phyloP scores from a whole-genome alignment of 1,284 basidiomycete genomes.

The Porogramme epimiltina region DNA sequence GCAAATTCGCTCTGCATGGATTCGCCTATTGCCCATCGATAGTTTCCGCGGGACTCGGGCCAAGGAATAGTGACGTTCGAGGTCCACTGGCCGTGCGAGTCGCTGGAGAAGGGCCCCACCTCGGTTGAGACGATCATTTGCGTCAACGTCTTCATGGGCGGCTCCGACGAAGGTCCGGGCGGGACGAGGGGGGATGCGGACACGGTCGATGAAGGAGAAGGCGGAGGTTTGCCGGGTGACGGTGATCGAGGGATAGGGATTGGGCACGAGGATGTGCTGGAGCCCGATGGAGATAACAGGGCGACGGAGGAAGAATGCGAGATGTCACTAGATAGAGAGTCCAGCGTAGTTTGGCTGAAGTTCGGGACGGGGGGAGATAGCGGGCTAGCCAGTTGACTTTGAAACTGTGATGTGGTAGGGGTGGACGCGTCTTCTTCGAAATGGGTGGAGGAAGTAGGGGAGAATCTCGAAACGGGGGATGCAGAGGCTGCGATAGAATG shows the following conservation, averaged over 20 bases:
- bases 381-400: neutral
- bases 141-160: slow-evolving; percentile 47
- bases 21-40: slow-evolving; percentile 77
- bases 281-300: slow-evolving; percentile 16
- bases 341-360: slow-evolving; percentile 22
- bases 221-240: slow-evolving; percentile 28
- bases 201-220: slow-evolving; percentile 36
- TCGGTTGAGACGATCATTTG: slow-evolving; percentile 61
- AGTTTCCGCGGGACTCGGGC: slow-evolving; percentile 66
- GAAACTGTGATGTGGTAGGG: slow-evolving; percentile 13
- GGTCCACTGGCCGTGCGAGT: slow-evolving; percentile 57
- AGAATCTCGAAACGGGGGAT: slow-evolving; percentile 14
- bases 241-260: slow-evolving; percentile 14
- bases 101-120: slow-evolving; percentile 51
- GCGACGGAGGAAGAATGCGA: slow-evolving; percentile 16
- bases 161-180: slow-evolving; percentile 26
- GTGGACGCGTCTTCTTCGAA: slow-evolving; percentile 14
- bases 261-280: slow-evolving; percentile 7
- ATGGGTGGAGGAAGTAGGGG: slow-evolving; percentile 12
- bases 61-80: slow-evolving; percentile 71
- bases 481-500: slow-evolving; percentile 27
- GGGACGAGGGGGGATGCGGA: slow-evolving; percentile 29
- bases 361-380: slow-evolving; percentile 13
- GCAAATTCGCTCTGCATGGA: slow-evolving; percentile 66
- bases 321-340: slow-evolving; percentile 14